Base-by-base conservation (phyloP, 139 green algal genomes). In the Chlamydomonas eustigma region DNA sequence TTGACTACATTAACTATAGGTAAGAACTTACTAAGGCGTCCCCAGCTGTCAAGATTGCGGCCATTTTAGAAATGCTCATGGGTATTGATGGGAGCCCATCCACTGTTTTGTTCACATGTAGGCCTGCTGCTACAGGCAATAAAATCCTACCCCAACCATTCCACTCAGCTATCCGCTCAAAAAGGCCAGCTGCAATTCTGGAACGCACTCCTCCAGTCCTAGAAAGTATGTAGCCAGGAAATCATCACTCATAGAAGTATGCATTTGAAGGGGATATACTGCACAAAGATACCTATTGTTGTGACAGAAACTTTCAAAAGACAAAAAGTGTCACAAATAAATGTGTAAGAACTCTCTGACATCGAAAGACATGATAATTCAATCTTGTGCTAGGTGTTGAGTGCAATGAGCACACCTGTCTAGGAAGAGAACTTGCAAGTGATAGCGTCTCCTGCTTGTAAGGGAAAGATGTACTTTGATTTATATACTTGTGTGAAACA, bases 131-230 rank as follows among this genome's bases (percentile, higher is more conserved):
- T 28, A 4, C 32, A 28, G 52, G 52, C 18, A 68, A 8, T 4
- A 68, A 5, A 28, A 28, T 28, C 18, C 52, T 68, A 28, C 52
- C 34, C 52, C 52, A 68, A 28, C 52, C 52, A 28, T 68, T 68
- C 52, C 52, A 68, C 52, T 68, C 52, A 35, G 52, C 52, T 33
- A 68, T 68, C 52, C 22, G 52, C 52, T 68, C 52, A 68, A 68
- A 68, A 4, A 68, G 12, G 6, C 12, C 52, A 4, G 52, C 52
- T 35, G 52, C 52, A 5, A 68, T 37, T 31, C 52, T 25, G 12
- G 52, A 68, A 4, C 52, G 52, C 34, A 68, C 8, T 37, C n/a
- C 12, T 4, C 52, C 52, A 37, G 52, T 37, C 18, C 52, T 68
- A 31, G 4, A 28, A 31, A 22, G 34, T 28, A 68, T 25, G 6